Evolutionary conservation across 129 eudicot species (phyloP).

Genomic region (Centella asiatica): DNA sequence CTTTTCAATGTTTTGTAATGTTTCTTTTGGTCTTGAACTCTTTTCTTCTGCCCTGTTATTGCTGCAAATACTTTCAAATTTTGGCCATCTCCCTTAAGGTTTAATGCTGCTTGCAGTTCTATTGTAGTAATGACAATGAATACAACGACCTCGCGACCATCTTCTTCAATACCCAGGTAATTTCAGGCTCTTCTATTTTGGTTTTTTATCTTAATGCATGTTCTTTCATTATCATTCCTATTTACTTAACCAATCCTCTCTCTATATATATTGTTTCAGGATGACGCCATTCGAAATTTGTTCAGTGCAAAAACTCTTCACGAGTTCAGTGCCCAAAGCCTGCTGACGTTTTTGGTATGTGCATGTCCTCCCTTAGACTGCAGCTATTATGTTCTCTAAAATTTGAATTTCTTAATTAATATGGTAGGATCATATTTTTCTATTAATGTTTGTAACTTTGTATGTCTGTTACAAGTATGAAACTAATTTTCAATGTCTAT

Average conservation of each 20-base stretch:
- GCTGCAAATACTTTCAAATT: not conserved
- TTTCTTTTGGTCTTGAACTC: too few species aligned
- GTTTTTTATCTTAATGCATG: conserved; percentile 5
- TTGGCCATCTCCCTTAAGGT: not conserved
- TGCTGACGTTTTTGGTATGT: conserved; percentile 85
- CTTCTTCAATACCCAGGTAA: conserved; percentile 93
- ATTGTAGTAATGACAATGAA: conserved; percentile 60
- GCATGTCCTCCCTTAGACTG: conserved; percentile 6
- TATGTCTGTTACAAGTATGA: too few species aligned
- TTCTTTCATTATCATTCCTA: not conserved
- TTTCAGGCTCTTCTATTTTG: not conserved
- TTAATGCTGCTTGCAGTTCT: conserved; percentile 52
- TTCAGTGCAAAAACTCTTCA: conserved; percentile 96
- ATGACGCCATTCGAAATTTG: conserved; percentile 93
- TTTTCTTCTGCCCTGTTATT: not conserved
- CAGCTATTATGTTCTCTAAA: not conserved
- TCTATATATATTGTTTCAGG: conserved; percentile 43
- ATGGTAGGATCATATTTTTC: not conserved
- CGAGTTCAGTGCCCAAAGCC: conserved; percentile 88
- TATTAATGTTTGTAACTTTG: too few species aligned
- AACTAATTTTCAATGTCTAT: too few species aligned
- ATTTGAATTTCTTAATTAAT: not conserved
- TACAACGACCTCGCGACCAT: conserved; percentile 98
- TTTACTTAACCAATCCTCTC: conserved; percentile 16
- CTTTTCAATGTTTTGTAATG: too few species aligned